These are phyloP conservation scores for Botryosphaeria dothidea DNA, from an alignment of 2,329 filamentous ascomycete genomes.

Conservation along the genomic window DNA sequence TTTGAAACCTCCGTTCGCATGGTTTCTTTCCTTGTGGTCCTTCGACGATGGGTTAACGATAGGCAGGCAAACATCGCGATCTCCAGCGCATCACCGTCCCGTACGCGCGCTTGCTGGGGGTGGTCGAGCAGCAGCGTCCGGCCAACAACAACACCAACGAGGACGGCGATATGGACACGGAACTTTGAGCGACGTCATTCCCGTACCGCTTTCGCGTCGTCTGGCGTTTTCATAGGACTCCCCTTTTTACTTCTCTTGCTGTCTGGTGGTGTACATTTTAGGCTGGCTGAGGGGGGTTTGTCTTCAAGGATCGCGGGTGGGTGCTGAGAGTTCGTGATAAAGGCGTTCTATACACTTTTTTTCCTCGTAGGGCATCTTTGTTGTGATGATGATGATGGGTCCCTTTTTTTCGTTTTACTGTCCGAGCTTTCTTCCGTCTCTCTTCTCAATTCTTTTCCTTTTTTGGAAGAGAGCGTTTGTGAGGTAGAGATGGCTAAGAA, in stretches of 20 bases:
- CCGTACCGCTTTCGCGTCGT: neutral
- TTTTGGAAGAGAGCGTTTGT: neutral
- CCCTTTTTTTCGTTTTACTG: neutral
- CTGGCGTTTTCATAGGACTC: neutral
- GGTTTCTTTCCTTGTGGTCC: neutral
- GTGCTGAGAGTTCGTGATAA: neutral
- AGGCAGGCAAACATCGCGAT: constrained; percentile 86
- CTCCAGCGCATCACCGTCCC: constrained; percentile 93
- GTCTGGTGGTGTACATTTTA: neutral
- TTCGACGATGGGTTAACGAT: neutral
- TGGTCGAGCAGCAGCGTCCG: constrained; percentile 21
- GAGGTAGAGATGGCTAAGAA: no score
- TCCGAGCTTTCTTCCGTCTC: neutral
- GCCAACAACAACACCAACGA: neutral
- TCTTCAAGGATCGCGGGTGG: neutral
- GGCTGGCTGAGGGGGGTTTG: neutral
- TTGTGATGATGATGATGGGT: neutral
- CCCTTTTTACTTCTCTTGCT: neutral
- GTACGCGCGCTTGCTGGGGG: constrained; percentile 67
- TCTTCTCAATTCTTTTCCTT: neutral
- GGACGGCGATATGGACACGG: constrained; percentile 14
- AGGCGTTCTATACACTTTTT: neutral
- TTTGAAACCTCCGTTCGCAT: constrained; percentile 33
- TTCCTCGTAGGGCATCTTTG: neutral
- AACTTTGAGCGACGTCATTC: neutral